Percentiles rank a stretch among this genome's conserved stretches.
These are phyloP conservation scores for Phanerodontia chrysosporium DNA, from an alignment of 768 basidiomycete species.

Conservation along the genomic window DNA sequence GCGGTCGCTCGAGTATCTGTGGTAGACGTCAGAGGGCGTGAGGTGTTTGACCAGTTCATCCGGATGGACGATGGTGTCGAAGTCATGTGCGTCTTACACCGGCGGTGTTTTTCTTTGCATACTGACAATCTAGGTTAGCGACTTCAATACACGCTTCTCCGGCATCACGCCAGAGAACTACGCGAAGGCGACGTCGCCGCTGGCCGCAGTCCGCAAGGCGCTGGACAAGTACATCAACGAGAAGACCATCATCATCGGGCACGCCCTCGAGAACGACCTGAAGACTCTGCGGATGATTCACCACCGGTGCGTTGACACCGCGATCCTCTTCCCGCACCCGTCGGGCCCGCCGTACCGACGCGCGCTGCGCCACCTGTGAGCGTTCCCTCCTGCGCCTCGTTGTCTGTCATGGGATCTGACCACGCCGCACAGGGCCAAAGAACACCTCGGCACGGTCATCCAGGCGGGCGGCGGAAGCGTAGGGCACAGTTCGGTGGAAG, in stretches of 20 bases:
- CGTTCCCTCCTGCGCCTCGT: neutral
- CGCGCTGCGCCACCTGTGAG: constrained; percentile 78
- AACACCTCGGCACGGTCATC: constrained; percentile 76
- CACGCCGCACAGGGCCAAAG: constrained; percentile 57
- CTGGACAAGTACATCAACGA: constrained; percentile 70
- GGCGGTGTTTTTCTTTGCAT: too few species aligned
- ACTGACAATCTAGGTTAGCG: constrained; percentile 53
- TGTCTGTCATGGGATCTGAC: neutral
- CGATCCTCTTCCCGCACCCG: constrained; percentile 80
- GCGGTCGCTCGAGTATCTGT: constrained; percentile 90
- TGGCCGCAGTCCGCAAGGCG: constrained; percentile 60
- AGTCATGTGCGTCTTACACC: constrained; percentile 55
- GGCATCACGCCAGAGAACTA: constrained; percentile 63
- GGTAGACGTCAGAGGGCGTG: constrained; percentile 68
- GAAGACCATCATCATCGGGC: constrained; percentile 85
- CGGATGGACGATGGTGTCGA: constrained; percentile 78
- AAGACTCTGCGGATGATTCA: constrained; percentile 88
- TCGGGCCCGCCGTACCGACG: constrained; percentile 73
- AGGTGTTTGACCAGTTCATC: constrained; percentile 80
- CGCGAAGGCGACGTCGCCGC: constrained; percentile 58
- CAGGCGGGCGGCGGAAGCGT: constrained; percentile 70
- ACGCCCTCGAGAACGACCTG: constrained; percentile 91
- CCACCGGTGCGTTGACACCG: constrained; percentile 81
- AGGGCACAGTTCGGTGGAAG: constrained; percentile 90
- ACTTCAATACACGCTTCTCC: constrained; percentile 90